Conservation (phyloP, 176 grass and related monocot genomes). For the Otatea glauca region DNA sequence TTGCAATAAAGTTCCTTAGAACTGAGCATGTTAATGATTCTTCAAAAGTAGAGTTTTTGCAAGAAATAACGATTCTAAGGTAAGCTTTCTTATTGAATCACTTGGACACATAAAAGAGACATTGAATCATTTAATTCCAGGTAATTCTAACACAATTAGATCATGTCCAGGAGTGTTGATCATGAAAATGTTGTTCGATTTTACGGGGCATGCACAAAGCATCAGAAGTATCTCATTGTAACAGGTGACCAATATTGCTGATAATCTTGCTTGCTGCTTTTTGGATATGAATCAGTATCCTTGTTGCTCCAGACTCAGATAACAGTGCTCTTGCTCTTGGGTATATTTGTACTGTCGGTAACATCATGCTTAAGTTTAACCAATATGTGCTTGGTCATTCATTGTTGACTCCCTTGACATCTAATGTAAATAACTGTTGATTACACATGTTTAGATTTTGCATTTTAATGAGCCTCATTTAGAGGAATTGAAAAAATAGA, state of each 20-base stretch:
- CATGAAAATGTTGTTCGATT: slow-evolving; percentile 84
- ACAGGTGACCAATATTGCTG: slow-evolving; percentile 64
- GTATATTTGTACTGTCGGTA: slow-evolving; percentile 19
- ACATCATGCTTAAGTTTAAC: slow-evolving; percentile 5
- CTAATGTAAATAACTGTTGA: slow-evolving; percentile 14
- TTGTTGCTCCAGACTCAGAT: slow-evolving; percentile 30
- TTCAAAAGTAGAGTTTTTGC: slow-evolving; percentile 77
- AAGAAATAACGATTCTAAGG: slow-evolving; percentile 96
- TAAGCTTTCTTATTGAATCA: slow-evolving; percentile 48
- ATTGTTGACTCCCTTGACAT: neutral
- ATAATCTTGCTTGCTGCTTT: slow-evolving; percentile 21
- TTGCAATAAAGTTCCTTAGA: slow-evolving; percentile 87
- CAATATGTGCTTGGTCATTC: neutral
- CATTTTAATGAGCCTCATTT: slow-evolving; percentile 11
- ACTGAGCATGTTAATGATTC: slow-evolving; percentile 71
- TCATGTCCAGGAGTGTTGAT: slow-evolving; percentile 73
- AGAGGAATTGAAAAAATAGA: neutral
- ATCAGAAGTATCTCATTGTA: slow-evolving; percentile 76
- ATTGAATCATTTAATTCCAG: slow-evolving; percentile 34
- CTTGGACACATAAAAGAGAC: neutral
- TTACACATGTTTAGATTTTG: neutral
- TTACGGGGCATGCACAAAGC: slow-evolving; percentile 80
- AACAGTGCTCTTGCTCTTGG: neutral
- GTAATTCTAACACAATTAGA: slow-evolving; percentile 29
- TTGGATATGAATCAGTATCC: neutral